Evolutionary conservation across 2,329 filamentous ascomycete genomes (phyloP).

Genomic region (Penicillium decumbens): DNA sequence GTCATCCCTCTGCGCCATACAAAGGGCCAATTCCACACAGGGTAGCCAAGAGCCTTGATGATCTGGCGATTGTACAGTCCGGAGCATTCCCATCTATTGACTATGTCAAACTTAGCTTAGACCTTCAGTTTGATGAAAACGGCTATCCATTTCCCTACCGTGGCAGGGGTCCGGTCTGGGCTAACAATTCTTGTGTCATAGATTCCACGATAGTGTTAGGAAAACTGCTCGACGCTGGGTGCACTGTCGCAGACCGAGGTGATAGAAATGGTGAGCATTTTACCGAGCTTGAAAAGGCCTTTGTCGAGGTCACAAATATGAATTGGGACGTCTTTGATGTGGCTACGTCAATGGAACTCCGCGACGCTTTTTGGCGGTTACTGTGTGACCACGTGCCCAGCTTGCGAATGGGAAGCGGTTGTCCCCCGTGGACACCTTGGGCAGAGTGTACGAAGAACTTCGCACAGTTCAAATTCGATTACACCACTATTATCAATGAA

Average conservation of each 20-base stretch:
- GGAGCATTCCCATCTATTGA: slow-evolving; percentile 12
- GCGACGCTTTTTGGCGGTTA: slow-evolving; percentile 20
- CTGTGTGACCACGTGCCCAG: slow-evolving; percentile 2
- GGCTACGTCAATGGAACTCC: slow-evolving; percentile 9
- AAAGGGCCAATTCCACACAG: slow-evolving; percentile 4
- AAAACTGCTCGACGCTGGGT: slow-evolving; percentile 35
- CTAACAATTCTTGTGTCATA: slow-evolving; percentile 22
- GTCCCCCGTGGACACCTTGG: slow-evolving; percentile 24
- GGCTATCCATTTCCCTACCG: slow-evolving; percentile 23
- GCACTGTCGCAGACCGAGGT: slow-evolving; percentile 30
- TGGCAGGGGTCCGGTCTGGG: slow-evolving; percentile 32
- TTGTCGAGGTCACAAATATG: slow-evolving; percentile 26
- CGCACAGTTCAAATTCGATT: slow-evolving; percentile 26
- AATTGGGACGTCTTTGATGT: slow-evolving; percentile 28
- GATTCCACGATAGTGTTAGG: slow-evolving; percentile 36
- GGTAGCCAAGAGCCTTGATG: slow-evolving; percentile 11
- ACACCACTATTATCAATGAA: background rate
- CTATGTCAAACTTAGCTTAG: slow-evolving; percentile 16
- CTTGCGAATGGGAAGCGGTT: slow-evolving; percentile 9
- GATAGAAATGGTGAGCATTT: slow-evolving; percentile 14
- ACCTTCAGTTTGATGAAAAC: slow-evolving; percentile 16
- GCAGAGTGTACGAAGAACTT: slow-evolving; percentile 22
- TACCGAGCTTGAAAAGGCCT: slow-evolving; percentile 21
- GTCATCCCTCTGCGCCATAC: slow-evolving; percentile 22
- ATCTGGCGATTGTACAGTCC: slow-evolving; percentile 20